Percentiles rank a stretch among this genome's conserved stretches.
These are phyloP conservation scores for Boletus patriciae DNA, from an alignment of 768 basidiomycete genomes.

Conservation along the genomic window DNA sequence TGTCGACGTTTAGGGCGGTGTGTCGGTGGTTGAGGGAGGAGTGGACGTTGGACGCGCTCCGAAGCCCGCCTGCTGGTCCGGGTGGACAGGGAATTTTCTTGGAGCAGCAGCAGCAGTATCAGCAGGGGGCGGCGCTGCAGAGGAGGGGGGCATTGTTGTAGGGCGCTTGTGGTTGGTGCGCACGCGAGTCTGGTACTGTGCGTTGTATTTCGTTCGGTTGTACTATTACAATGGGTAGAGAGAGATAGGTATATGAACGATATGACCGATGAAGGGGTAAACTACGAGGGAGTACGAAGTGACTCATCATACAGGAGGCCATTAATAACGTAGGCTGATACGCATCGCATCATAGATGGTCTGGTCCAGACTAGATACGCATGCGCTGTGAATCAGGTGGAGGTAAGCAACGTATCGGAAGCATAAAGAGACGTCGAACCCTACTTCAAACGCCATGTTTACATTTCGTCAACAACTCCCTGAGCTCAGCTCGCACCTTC, in stretches of 20 bases:
- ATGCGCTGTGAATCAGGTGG: background rate
- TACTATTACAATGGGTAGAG: background rate
- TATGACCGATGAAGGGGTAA: background rate
- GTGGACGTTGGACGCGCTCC: conserved; percentile 51
- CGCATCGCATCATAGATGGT: no score
- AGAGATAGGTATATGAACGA: background rate
- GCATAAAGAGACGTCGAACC: background rate
- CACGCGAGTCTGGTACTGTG: conserved; percentile 10
- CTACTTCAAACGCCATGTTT: background rate
- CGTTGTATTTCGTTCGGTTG: background rate
- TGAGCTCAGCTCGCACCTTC: background rate
- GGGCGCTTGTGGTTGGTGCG: background rate
- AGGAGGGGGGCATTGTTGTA: conserved; percentile 35
- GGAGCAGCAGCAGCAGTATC: conserved; percentile 36
- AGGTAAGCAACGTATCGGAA: background rate
- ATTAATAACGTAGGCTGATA: no score
- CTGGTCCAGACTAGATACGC: no score
- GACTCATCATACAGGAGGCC: no score
- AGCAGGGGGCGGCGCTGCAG: background rate
- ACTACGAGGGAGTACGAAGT: background rate
- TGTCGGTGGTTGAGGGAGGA: conserved; percentile 71
- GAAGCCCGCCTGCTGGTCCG: conserved; percentile 23
- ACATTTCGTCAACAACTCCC: background rate
- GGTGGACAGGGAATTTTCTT: conserved; percentile 39
- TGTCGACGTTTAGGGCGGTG: conserved; percentile 78